Base-by-base conservation (phyloP, 2,329 filamentous ascomycete genomes). In the Hymenoscyphus salicellus region DNA sequence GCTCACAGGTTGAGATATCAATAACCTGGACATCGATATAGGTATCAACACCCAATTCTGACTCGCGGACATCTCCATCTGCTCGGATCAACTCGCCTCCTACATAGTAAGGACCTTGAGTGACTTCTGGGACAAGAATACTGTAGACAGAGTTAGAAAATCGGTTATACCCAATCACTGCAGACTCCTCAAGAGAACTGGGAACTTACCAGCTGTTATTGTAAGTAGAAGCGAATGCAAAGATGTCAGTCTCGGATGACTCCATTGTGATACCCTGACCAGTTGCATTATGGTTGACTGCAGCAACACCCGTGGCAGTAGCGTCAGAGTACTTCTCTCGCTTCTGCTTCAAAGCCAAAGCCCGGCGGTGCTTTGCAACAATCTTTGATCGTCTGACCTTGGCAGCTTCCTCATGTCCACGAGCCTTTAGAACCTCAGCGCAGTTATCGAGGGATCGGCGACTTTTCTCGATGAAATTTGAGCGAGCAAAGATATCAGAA, bases 101-200 rank as follows among this genome's bases (percentile, higher is more conserved):
- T 32, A 79, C 77, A 60, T 74, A 86, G 76, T 84, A 86, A n/a
- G 84, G 83, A 1, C 83, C 83, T 69, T 83, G 77, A 8, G 79
- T 83, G 26, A 80, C 79, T 70, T 85, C 83, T 0, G 82, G 82
- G 17, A 77, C 80, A 20, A 85, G 75, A 28, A 84, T 75, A 67
- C 83, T 38, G 11, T 14, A 38, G 11, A 14, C 33, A 38, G 14
- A 38, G 10, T 38, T 16, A 38, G 32, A 33, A 32, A 33, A 33
- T 33, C 32, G 32, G n/a, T n/a, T 6, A 30, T 30, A 30, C 28
- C 28, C 28, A 14, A 14, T 38, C 33, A 38, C 33, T 11, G 33
- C 3, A 38, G 33, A 2, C 33, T 38, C 2, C 33, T 16, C 11
- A 10, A 14, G 33, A 14, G 11, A 11, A 38, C 3, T 14, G 11